Evolutionary conservation across 257 asterid genomes (phyloP), one percentile per base, ranked within the genome.

Genomic region (Scutellaria minor): DNA sequence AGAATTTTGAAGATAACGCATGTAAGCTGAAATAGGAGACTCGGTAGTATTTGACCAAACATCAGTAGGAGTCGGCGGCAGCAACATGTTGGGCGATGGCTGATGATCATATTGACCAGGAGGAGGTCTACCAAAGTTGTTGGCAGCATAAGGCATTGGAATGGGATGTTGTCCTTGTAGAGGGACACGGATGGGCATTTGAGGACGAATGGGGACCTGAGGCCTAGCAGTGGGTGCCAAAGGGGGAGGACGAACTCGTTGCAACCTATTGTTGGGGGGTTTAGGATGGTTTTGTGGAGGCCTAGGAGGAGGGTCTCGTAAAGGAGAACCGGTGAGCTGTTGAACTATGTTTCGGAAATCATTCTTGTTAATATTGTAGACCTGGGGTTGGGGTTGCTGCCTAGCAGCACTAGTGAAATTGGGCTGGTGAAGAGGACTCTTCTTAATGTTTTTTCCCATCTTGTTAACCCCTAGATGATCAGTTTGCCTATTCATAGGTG

Each of bases 361-460:
- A 41, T 88, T 92, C 90, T 90, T 93, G 89, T 90, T 86, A 7
- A 93, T 90, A 57, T 90, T 93, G 84, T 93, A 93, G 37, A 93
- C 98, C 74, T 86, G 97, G 55, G 97, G 97, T 58, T 90, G 97
- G 59, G 96, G 88, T 78, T 87, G 98, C 76, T 81, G 98, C 85
- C 90, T 85, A 13, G 83, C 83, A 76, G 87, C 66, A 70, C 48
- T 79, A 44, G 79, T 51, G 40, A 92, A 92, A 66, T 79, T 88
- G 8, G 97, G 96, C 51, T 92, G 97, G 82, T 90, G 96, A 51
- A 92, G 5, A 0, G 98, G 95, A 57, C 97, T 92, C 76, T 92
- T 92, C 90, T 87, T 90, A 46, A 92, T 92, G 72, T 84, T 90
- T 82, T 84, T 92, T 8, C 97, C 97, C 73, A 88, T 80, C 89